Evolutionary conservation across 805 yeast species (phyloP).

Genomic region (Blastobotrys parvus): DNA sequence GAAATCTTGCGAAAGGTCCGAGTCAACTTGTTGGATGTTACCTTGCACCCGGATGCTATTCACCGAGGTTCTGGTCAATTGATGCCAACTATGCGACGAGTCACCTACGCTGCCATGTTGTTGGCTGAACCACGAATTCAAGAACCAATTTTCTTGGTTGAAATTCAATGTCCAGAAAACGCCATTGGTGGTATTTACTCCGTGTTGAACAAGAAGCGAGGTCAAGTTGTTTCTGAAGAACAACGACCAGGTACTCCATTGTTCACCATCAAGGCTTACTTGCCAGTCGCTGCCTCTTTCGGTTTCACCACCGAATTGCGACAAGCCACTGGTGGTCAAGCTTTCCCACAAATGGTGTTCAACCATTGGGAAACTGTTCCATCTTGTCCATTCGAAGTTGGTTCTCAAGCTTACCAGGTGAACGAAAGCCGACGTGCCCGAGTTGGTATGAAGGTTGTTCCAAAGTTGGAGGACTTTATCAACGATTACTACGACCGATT

Average conservation of each 20-base stretch:
- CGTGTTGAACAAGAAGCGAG: conserved; percentile 94
- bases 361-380: conserved; percentile 93
- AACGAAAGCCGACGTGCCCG: conserved; percentile 76
- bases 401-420: conserved; percentile 60
- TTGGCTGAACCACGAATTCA: conserved; percentile 97
- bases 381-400: conserved; percentile 90
- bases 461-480: conserved; percentile 71
- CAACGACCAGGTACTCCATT: conserved; percentile 99
- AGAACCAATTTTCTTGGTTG: conserved; percentile 99
- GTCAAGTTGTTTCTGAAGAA: conserved; percentile 98
- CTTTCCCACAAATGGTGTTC: conserved; percentile 99
- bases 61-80: conserved; percentile 99
- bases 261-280: conserved; percentile 99
- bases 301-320: conserved; percentile 99
- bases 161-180: conserved; percentile 98
- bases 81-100: conserved; percentile 99
- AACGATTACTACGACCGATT: conserved; percentile 59
- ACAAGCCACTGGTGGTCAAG: conserved; percentile 99
- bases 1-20: conserved; percentile 94
- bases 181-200: conserved; percentile 99
- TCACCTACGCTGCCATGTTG: conserved; percentile 94
- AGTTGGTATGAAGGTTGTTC: conserved; percentile 97
- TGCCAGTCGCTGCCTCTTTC: conserved; percentile 99
- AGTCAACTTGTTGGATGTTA: conserved; percentile 97
- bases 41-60: conserved; percentile 99